Base-by-base conservation (phyloP, 1,139 yeast genomes). In the Williopsis jadinii region DNA sequence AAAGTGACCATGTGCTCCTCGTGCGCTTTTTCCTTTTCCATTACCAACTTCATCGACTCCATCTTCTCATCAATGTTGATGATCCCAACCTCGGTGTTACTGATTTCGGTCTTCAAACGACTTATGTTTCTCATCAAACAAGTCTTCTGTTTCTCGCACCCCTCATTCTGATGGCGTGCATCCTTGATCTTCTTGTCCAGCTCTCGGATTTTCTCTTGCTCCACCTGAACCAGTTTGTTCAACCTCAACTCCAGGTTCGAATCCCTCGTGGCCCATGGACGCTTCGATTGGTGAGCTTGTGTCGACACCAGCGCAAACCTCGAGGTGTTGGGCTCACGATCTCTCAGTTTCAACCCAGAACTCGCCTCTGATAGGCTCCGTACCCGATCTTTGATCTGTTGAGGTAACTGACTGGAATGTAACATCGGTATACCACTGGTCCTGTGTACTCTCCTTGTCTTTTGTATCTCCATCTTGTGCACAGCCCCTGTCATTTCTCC, bases 1-100 rank as follows among this genome's bases (percentile, higher is more conserved):
- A 51, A 26, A 4, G 42, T 41, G 9, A 40, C 32, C 47, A 46
- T 37, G 19, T 47, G 45, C 28, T 47, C 49, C 13, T 46, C 41
- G 34, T 49, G 48, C 2, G 35, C 31, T 13, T 34, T 40, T 8
- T 39, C 37, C 12, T 36, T 40, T 8, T 39, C 35, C 3, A 42
- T 39, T 11, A 29, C 34, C 9, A 37, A 38, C 27, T 40, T 38
- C 0, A 44, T 30, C 8, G 14, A n/a, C 11, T 41, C 43, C 12
- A 49, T 35, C 30, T 43, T 48, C 10, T 41, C 32, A 3, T 51
- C 49, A 2, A 51, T 12, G 30, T 43, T 43, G 6, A 45, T 40
- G 24, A 47, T 28, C 1, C 43, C 40, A 3, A 48, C 47, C 26
- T 51, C 53, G 3, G 38, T 26, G 30, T 48, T 49, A 28, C 40